Base-by-base conservation (phyloP, 768 basidiomycete genomes). In the Crassisporium funariophilum region DNA sequence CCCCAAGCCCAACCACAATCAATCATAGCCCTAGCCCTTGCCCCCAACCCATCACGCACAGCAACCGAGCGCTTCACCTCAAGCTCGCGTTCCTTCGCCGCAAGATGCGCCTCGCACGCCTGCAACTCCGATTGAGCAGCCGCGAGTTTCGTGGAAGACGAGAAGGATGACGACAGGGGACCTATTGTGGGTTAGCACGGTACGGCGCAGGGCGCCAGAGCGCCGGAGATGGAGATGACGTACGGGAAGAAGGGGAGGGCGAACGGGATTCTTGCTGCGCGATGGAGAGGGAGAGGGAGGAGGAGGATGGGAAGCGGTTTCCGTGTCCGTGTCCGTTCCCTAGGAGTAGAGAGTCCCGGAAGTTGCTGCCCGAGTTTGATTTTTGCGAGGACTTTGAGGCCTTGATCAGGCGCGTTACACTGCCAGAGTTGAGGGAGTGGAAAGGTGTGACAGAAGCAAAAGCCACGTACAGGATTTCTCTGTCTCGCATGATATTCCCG, bases 331-430 rank as follows among this genome's bases (percentile, higher is more conserved):
- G 62, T 55, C 44, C 5, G 29, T 11, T 11, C n/a, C 21, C 58
- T 43, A 75, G 46, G 40, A 78, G 27, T 31, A 71, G 58, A 49
- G 60, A 74, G 56, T 56, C 67, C 52, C 57, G 70, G 42, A 68
- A 78, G 58, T 66, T 71, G 2, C 64, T 56, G 11, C n/a, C n/a
- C n/a, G 67, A 67, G 27, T 56, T 57, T 22, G 41, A 50, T 55
- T 76, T 77, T 39, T 68, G 62, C 1, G n/a, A n/a, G n/a, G 73
- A 69, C 55, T 86, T 88, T 17, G 88, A 88, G 2, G 80, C 82
- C 57, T 91, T 91, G 56, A 91, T 81, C 38, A 91, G 76, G 8
- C 89, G 79, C 1, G 84, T 89, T 15, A 91, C 84, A 1, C 89
- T 92, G 35, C 17, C 16, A 43, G 21, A 44, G 36, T 23, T 25